Evolutionary conservation across 805 yeast genomes (phyloP), one percentile per base, ranked within the genome.

Genomic region (Myxozyma geophila): DNA sequence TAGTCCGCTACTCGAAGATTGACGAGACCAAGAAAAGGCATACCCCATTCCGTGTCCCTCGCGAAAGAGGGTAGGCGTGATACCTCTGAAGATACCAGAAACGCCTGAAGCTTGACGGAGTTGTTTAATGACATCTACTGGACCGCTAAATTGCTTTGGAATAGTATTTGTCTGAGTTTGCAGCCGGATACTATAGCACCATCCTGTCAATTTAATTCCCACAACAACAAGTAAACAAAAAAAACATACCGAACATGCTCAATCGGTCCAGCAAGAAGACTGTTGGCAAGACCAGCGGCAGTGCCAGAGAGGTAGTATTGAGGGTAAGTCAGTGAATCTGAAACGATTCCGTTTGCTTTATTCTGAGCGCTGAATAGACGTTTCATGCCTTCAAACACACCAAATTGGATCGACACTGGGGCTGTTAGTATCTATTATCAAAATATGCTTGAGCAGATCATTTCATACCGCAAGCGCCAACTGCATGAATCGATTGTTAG

Each of bases 351-450:
- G 3, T 71, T 71, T 3, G 69, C 60, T 33, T 75, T 75, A 67
- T 82, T 82, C 23, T 74, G 74, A 56, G 78, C 79, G 51, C 73
- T 75, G 73, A 89, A 92, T 64, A 81, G 78, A 72, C 98, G 82
- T 78, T 95, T 95, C 97, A 93, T 91, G 72, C 82, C 88, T 76
- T 95, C 98, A 73, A 92, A 92, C 43, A 91, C 96, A 52, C 97
- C 95, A 74, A 95, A 95, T 77, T 95, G 99, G 47, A 93, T 89
- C 8, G 97, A 90, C 12, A 95, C 73, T 55, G 50, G 17, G 37
- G 40, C 9, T 8, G 4, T 13, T n/a, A 48, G 23, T 23, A 35
- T 33, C 2, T 10, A 15, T 49, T 9, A 10, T 9, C 43, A 35
- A 41, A 15, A 19, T 17, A 13, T 37, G 41, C 9, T 39, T 13